Evolutionary conservation across 2,329 filamentous ascomycete species (phyloP).

Genomic region (Fusarium globosum): DNA sequence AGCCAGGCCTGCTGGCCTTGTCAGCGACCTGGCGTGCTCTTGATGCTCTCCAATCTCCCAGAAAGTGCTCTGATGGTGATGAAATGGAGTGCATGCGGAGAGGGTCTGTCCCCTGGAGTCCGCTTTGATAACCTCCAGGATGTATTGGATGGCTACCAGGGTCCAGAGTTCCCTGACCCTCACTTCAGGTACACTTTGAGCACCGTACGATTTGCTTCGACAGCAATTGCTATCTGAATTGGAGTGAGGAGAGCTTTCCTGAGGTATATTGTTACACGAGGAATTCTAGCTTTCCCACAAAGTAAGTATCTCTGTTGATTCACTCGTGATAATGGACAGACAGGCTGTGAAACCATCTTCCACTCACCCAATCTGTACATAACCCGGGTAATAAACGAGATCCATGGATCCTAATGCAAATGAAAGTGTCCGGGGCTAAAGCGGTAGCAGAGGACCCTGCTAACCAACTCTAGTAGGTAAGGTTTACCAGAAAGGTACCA

Average conservation of each 20-base stretch:
- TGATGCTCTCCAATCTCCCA: constrained; percentile 16
- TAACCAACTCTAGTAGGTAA: constrained; percentile 24
- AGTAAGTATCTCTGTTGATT: not conserved
- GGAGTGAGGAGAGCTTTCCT: not conserved
- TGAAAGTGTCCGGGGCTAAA: constrained; percentile 28
- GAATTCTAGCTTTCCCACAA: not conserved
- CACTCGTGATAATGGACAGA: not conserved
- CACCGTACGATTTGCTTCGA: not conserved
- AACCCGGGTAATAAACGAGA: constrained; percentile 14
- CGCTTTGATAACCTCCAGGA: constrained; percentile 31
- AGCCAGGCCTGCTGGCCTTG: constrained; percentile 1
- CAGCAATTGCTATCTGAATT: not conserved
- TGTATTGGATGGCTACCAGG: constrained; percentile 10
- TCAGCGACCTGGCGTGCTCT: constrained; percentile 1
- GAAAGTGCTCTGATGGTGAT: constrained; percentile 18
- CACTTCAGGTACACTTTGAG: constrained; percentile 18
- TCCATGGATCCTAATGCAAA: constrained; percentile 18
- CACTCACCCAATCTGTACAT: not conserved
- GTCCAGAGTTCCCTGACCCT: constrained; percentile 10
- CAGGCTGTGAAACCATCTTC: not conserved
- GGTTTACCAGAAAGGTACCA: constrained; percentile 18
- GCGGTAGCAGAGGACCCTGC: constrained; percentile 20
- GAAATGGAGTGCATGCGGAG: constrained; percentile 26
- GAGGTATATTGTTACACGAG: not conserved
- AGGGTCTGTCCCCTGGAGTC: constrained; percentile 25